Evolutionary conservation across 805 yeast species (phyloP).

Genomic region (Pichia manshurica): DNA sequence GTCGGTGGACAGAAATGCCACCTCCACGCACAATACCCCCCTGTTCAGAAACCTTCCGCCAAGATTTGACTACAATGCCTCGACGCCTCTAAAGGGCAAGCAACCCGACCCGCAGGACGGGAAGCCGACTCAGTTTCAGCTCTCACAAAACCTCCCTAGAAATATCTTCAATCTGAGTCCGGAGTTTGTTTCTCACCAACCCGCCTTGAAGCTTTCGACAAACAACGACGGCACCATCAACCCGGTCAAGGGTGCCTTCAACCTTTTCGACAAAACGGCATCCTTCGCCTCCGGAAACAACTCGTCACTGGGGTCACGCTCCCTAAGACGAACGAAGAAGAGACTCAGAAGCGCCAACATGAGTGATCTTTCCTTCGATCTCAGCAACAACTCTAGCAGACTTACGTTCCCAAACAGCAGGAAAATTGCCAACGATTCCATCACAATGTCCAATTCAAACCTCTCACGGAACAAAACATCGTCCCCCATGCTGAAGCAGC

Average conservation of each 20-base stretch:
- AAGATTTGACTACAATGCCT: background rate
- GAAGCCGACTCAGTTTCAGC: conserved; percentile 4
- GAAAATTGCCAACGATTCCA: background rate
- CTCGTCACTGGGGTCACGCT: conserved; percentile 9
- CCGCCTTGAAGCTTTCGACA: conserved; percentile 20
- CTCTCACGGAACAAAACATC: background rate
- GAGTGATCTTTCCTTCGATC: background rate
- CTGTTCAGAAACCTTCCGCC: background rate
- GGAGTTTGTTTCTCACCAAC: conserved; percentile 20
- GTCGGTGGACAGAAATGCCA: background rate
- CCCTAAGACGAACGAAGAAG: conserved; percentile 17
- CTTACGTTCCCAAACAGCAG: background rate
- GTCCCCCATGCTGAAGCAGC: background rate
- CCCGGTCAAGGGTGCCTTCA: conserved; percentile 28
- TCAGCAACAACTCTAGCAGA: conserved; percentile 1
- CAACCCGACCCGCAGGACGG: too few relatives aligned
- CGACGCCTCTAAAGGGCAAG: conserved; percentile 3
- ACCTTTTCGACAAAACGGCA: conserved; percentile 23
- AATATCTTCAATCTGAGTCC: conserved; percentile 17
- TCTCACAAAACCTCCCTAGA: conserved; percentile 3
- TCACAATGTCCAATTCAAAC: background rate
- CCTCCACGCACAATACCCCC: conserved; percentile 3
- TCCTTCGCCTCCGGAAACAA: conserved; percentile 7
- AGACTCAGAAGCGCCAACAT: conserved; percentile 11
- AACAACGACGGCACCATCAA: conserved; percentile 21